Base-by-base conservation (phyloP, 768 basidiomycete species). In the Rhizopogon vesiculosus region DNA sequence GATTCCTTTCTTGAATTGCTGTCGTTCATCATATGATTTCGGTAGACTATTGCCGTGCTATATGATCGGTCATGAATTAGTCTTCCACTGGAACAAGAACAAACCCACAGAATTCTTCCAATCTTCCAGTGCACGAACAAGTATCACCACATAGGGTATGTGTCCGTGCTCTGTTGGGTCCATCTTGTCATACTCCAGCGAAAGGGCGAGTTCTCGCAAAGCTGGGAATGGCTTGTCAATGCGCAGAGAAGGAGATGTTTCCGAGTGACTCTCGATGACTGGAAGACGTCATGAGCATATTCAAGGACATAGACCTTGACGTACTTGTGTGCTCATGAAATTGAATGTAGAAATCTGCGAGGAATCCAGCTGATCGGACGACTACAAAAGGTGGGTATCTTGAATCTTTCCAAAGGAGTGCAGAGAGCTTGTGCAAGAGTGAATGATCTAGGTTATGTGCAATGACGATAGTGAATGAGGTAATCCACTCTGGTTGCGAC, bases 191-290 rank as follows among this genome's bases (percentile, higher is more conserved):
- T 94, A 80, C 60, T 97, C 86, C 49, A 96, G 75, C 0, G 80
- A 77, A 13, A 79, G 66, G 0, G 93, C 84, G 68, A 90, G 86
- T 50, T 88, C 78, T 53, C 87, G 77, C 6, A 99, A 82, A 0
- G 83, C 80, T 0, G 90, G 86, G 78, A 98, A 98, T 0, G 97
- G 88, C 56, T 85, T 82, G 72, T 95, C 91, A 61, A 99, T 86
- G 41, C 93, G 87, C 2, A 98, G 78, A 7, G 82, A 91, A 25
- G 80, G 86, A 15, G 78, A 72, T 18, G 74, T 83, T 62, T 93
- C 91, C 1, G 92, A 84, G 68, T 95, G 93, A 22, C 85, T 89
- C 64, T 95, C 91, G 66, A 96, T 86, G 64, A 97, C 93, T 96
- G 55, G 0, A 40, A 46, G 46, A 39, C 15, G 18, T 48, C 43